Evolutionary conservation across 2,329 filamentous ascomycete species (phyloP).

Genomic region (Fusarium sp.): DNA sequence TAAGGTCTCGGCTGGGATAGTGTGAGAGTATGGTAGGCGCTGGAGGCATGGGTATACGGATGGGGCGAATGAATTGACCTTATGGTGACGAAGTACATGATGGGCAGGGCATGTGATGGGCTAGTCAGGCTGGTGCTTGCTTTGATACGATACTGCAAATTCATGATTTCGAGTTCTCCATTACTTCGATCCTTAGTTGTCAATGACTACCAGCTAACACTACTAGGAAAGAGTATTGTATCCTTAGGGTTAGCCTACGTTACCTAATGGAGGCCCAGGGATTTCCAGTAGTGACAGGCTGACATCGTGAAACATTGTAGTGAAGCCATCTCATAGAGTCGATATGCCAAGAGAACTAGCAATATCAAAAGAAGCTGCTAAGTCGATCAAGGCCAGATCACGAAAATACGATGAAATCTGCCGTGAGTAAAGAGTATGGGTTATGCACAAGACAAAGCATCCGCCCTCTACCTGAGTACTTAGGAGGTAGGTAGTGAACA

Average conservation of each 20-base stretch:
- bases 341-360: background rate
- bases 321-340: background rate
- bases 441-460: no score
- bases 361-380: background rate
- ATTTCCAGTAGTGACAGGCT: no score
- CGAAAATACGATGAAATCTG: no score
- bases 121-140: slow-evolving; percentile 38
- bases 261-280: no score
- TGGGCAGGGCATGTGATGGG: slow-evolving; percentile 12
- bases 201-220: background rate
- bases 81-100: slow-evolving; percentile 35
- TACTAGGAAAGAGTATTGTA: background rate
- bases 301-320: background rate
- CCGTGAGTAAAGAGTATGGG: no score
- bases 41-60: slow-evolving; percentile 15
- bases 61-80: slow-evolving; percentile 21
- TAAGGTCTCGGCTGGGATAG: slow-evolving; percentile 20
- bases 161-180: slow-evolving; percentile 33
- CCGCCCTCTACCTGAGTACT: no score
- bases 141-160: slow-evolving; percentile 38
- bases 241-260: background rate
- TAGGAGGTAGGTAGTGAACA: no score
- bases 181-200: background rate
- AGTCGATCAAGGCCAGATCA: background rate
- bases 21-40: slow-evolving; percentile 18